A percentile compares a stretch with the other conserved stretches of the same genome.
Evolutionary conservation across 257 asterid species (phyloP).

Genomic region (Solanum sitiens): DNA sequence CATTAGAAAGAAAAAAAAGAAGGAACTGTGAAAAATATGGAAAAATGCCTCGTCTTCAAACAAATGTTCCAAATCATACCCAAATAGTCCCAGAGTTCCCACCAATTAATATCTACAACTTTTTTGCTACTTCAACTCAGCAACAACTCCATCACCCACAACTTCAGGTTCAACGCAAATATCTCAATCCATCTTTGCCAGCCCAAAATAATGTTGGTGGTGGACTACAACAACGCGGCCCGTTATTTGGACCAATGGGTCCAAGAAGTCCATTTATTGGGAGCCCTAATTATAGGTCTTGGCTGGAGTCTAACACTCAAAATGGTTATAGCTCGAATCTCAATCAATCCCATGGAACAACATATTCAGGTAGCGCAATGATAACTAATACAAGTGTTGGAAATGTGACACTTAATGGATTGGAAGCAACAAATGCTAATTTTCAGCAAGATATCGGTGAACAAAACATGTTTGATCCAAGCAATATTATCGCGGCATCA

Average conservation of each 20-base stretch:
- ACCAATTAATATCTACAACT: background rate
- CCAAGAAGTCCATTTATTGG: background rate
- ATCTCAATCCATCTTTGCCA: background rate
- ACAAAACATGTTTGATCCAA: background rate
- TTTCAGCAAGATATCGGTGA: background rate
- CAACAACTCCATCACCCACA: background rate
- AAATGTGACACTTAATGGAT: background rate
- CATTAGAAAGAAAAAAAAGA: background rate
- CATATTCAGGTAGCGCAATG: background rate
- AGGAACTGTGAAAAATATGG: background rate
- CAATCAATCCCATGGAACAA: background rate
- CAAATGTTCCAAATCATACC: background rate
- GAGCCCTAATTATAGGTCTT: no score
- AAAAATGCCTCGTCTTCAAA: background rate
- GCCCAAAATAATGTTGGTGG: background rate
- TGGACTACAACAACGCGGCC: background rate
- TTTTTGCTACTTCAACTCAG: background rate
- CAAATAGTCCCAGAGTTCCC: background rate
- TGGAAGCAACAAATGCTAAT: background rate
- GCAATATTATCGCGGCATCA: background rate
- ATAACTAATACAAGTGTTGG: no score
- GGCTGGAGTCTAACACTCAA: background rate
- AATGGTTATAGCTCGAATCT: background rate
- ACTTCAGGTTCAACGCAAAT: background rate
- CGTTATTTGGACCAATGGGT: background rate